Conservation (phyloP, 2,329 filamentous ascomycete species). For the Trichoderma breve region DNA sequence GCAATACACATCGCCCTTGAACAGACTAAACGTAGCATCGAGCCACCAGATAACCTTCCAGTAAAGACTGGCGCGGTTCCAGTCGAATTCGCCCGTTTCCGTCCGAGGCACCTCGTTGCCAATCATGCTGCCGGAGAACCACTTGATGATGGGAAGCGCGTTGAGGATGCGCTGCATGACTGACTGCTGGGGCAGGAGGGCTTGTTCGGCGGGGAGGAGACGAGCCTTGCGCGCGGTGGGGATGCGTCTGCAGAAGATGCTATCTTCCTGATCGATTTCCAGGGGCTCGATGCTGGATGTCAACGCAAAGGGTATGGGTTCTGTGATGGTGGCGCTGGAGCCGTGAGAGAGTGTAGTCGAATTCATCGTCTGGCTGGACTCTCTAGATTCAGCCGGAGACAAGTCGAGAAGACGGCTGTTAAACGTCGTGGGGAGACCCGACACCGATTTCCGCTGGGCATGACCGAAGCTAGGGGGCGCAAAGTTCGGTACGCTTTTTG, state of each 20-base stretch:
- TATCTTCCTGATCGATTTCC: constrained; percentile 35
- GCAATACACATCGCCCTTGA: constrained; percentile 57
- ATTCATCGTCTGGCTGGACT: constrained; percentile 58
- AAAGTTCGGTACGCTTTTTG: constrained; percentile 37
- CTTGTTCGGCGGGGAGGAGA: constrained; percentile 67
- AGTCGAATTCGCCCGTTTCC: constrained; percentile 76
- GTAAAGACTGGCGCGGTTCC: constrained; percentile 63
- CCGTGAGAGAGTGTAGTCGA: constrained; percentile 50
- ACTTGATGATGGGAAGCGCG: constrained; percentile 67
- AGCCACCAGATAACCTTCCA: constrained; percentile 66
- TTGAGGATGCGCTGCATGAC: constrained; percentile 62
- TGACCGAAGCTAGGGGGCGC: constrained; percentile 25
- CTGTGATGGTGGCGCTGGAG: constrained; percentile 48
- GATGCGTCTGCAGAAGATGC: constrained; percentile 59
- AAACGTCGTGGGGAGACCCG: constrained; percentile 37
- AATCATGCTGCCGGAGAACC: constrained; percentile 71
- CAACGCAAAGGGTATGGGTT: constrained; percentile 24
- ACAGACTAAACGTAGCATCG: constrained; percentile 57
- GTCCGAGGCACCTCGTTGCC: constrained; percentile 71
- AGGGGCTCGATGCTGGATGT: constrained; percentile 30
- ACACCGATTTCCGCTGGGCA: constrained; percentile 29
- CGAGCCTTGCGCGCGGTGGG: constrained; percentile 63
- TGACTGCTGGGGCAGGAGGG: constrained; percentile 66
- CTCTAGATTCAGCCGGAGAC: constrained; percentile 45
- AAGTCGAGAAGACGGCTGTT: constrained; percentile 40